These are phyloP conservation scores for Binderoboletus segoi DNA, from an alignment of 1,284 basidiomycete species.

Conservation along the genomic window DNA sequence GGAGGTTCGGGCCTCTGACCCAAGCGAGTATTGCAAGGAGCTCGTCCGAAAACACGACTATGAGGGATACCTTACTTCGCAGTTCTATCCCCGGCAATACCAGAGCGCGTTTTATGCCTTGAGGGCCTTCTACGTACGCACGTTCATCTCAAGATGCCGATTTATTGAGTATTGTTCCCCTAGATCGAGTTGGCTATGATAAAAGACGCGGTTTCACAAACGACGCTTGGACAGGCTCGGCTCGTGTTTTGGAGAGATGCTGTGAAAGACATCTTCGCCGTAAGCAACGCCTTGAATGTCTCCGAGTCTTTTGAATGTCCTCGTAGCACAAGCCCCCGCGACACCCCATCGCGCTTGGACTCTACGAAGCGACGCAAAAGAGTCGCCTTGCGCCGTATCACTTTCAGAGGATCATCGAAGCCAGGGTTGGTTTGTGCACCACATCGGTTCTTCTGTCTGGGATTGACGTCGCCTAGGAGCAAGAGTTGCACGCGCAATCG, in stretches of 20 bases:
- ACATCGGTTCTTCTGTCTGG: conserved; percentile 5
- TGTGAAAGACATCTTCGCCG: conserved; percentile 70
- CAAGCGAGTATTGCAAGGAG: conserved; percentile 63
- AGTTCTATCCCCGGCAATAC: conserved; percentile 72
- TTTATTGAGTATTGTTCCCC: conserved; percentile 13
- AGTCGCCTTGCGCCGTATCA: conserved; percentile 71
- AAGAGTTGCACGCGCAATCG: conserved; percentile 68
- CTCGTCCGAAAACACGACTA: conserved; percentile 78
- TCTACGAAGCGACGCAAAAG: conserved; percentile 60
- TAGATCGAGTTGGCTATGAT: conserved; percentile 85
- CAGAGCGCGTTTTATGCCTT: conserved; percentile 80
- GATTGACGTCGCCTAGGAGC: conserved; percentile 54
- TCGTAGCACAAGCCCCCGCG: conserved; percentile 71
- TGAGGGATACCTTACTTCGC: conserved; percentile 76
- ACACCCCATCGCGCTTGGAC: conserved; percentile 81
- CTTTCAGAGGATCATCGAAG: conserved; percentile 84
- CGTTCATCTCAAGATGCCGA: conserved; percentile 1
- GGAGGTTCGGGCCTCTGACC: conserved; percentile 40
- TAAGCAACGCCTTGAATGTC: conserved; percentile 40
- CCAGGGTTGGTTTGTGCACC: conserved; percentile 58
- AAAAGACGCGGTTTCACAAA: conserved; percentile 78
- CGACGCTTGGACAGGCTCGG: conserved; percentile 83
- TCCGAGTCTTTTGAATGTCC: conserved; percentile 18
- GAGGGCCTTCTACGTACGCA: conserved; percentile 83
- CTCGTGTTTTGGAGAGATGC: conserved; percentile 95